Evolutionary conservation across 2,329 filamentous ascomycete genomes (phyloP).

Genomic region (Aspergillus glaucus): DNA sequence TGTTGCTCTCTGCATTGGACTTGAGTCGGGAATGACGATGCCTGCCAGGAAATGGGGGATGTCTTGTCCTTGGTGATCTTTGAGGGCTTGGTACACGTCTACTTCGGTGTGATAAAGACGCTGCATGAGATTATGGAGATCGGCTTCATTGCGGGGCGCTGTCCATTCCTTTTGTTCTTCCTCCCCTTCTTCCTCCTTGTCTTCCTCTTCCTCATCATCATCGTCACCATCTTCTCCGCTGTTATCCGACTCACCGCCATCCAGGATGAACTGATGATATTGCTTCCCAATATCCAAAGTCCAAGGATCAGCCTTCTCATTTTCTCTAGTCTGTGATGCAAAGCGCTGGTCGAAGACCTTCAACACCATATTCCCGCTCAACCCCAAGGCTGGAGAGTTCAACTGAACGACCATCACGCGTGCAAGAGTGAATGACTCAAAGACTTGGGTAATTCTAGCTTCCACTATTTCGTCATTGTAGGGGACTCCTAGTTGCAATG

Average conservation of each 20-base stretch:
- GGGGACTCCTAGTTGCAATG: too few relatives aligned
- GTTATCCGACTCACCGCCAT: conserved; percentile 2
- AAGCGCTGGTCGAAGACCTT: conserved; percentile 17
- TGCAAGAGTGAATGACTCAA: conserved; percentile 13
- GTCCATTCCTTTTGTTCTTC: conserved; percentile 5
- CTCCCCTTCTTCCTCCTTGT: neutral
- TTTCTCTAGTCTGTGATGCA: conserved; percentile 7
- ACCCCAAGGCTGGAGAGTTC: conserved; percentile 1
- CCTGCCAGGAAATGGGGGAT: conserved; percentile 9
- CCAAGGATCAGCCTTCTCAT: conserved; percentile 10
- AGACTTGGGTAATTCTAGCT: conserved; percentile 8
- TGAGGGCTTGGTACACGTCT: conserved; percentile 8
- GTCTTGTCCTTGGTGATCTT: conserved; percentile 12
- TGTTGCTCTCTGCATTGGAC: neutral
- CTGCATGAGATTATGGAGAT: conserved; percentile 8
- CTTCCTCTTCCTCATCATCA: neutral
- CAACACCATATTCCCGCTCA: conserved; percentile 9
- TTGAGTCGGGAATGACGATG: neutral
- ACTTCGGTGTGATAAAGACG: conserved; percentile 9
- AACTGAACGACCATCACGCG: conserved; percentile 10
- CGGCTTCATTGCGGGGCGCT: conserved; percentile 10
- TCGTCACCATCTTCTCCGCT: conserved; percentile 1
- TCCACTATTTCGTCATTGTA: neutral
- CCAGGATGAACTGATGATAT: conserved; percentile 11
- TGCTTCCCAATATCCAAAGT: conserved; percentile 7